phyloP scores from a whole-genome alignment of 108 stramenopile genomes.

The Skeletonema tropicum region DNA sequence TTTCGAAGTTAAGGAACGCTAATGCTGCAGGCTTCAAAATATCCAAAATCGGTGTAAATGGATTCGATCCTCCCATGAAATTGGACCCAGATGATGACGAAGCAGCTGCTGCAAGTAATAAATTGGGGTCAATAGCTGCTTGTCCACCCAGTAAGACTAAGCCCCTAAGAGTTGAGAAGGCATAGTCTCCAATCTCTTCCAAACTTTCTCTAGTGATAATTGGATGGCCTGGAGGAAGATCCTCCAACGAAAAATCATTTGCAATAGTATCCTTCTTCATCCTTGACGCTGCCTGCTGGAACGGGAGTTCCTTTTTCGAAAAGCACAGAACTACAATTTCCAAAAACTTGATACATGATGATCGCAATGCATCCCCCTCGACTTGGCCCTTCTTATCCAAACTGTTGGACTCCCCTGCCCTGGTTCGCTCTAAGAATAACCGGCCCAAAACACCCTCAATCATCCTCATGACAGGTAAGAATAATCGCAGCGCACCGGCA shows the following conservation, averaged over 20 bases:
- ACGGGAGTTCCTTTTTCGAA: slow-evolving; percentile 71
- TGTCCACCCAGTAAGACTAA: slow-evolving; percentile 83
- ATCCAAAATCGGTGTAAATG: slow-evolving; percentile 69
- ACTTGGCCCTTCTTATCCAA: slow-evolving; percentile 1
- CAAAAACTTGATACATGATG: slow-evolving; percentile 87
- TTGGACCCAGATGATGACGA: slow-evolving; percentile 23
- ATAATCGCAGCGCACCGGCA: slow-evolving; percentile 76
- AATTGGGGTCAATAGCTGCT: slow-evolving; percentile 75
- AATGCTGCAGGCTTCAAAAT: slow-evolving; percentile 86
- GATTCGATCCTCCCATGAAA: slow-evolving; percentile 53
- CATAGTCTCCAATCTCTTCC: slow-evolving; percentile 87
- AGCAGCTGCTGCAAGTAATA: slow-evolving; percentile 55
- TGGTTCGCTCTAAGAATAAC: slow-evolving; percentile 38
- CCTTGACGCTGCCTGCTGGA: slow-evolving; percentile 36
- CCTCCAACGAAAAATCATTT: slow-evolving; percentile 87
- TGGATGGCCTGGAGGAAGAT: slow-evolving; percentile 89
- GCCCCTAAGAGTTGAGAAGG: slow-evolving; percentile 83
- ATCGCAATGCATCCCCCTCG: slow-evolving; percentile 64
- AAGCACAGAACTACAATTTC: slow-evolving; percentile 88
- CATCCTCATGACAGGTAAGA: slow-evolving; percentile 87
- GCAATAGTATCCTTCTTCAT: slow-evolving; percentile 50
- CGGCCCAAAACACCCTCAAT: slow-evolving; percentile 70
- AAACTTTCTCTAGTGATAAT: slow-evolving; percentile 85
- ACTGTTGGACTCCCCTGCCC: background rate
- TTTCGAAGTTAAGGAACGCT: slow-evolving; percentile 82